phyloP scores from a whole-genome alignment of 371 early-diverging fungal species.

The Haplosporangium sp. region DNA sequence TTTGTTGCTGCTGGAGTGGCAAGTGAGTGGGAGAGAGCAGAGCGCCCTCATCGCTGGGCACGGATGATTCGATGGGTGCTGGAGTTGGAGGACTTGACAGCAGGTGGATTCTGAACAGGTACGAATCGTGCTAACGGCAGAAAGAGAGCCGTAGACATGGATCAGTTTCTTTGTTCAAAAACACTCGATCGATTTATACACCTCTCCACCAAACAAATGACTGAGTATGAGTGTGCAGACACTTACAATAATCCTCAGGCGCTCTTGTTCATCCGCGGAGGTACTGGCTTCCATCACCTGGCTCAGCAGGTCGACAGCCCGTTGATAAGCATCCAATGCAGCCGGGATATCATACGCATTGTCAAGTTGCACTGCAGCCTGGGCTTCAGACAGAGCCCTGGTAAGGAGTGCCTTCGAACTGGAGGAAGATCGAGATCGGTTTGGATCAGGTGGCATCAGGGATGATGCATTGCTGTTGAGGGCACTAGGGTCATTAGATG shows the following conservation, averaged over 20 bases:
- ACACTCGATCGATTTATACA: constrained; percentile 2
- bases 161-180: background rate
- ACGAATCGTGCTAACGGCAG: constrained; percentile 34
- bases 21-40: too few species aligned
- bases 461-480: constrained; percentile 22
- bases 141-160: constrained; percentile 17
- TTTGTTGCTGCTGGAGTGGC: constrained; percentile 10
- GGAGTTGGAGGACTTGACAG: constrained; percentile 34
- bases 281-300: constrained; percentile 33
- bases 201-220: too few species aligned
- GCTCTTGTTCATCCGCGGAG: constrained; percentile 25
- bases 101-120: constrained; percentile 32
- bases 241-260: constrained; percentile 40
- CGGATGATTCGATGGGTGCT: background rate
- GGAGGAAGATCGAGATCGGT: constrained; percentile 17
- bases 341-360: constrained; percentile 20
- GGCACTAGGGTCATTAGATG: constrained; percentile 18
- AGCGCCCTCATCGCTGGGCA: too few species aligned
- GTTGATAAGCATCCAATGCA: constrained; percentile 31
- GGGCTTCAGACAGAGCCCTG: constrained; percentile 38
- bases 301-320: constrained; percentile 23
- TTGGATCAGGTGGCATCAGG: constrained; percentile 27
- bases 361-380: constrained; percentile 41
- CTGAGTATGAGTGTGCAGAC: background rate
- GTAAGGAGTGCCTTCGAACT: constrained; percentile 27